phyloP scores from a whole-genome alignment of 2,329 filamentous ascomycete genomes.

The Diplodia corticola region DNA sequence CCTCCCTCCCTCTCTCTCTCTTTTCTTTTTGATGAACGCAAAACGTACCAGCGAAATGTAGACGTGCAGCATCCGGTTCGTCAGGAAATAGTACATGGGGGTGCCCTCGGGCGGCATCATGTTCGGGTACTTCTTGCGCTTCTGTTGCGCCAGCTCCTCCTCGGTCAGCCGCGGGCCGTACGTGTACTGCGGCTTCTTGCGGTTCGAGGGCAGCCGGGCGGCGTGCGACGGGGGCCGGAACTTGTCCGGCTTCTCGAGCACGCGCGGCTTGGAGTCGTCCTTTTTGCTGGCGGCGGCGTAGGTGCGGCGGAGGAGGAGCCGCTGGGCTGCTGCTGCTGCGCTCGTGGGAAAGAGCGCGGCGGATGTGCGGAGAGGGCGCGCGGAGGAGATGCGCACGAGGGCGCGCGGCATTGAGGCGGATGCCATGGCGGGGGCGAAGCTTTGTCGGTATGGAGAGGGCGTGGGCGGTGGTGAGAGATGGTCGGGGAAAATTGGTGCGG shows the following conservation, averaged over 20 bases:
- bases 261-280: conserved; percentile 56
- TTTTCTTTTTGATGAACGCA: background rate
- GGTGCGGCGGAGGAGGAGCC: conserved; percentile 35
- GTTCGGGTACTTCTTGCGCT: conserved; percentile 75
- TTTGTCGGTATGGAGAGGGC: background rate
- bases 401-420: conserved; percentile 38
- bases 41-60: conserved; percentile 78
- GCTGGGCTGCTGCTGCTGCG: conserved; percentile 23
- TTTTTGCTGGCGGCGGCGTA: background rate
- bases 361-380: conserved; percentile 12
- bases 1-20: background rate
- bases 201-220: conserved; percentile 60
- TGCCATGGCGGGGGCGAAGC: conserved; percentile 31
- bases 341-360: conserved; percentile 25
- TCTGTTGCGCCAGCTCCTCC: conserved; percentile 66
- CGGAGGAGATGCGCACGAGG: conserved; percentile 31
- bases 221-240: conserved; percentile 94
- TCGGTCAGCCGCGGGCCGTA: conserved; percentile 73
- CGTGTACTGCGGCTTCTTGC: conserved; percentile 59
- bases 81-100: conserved; percentile 81
- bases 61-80: conserved; percentile 73
- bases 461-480: background rate
- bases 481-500: conserved; percentile 18
- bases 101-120: conserved; percentile 84
- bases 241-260: conserved; percentile 77